These are phyloP conservation scores for Pisolithus albus DNA, from an alignment of 768 basidiomycete species.

Conservation along the genomic window DNA sequence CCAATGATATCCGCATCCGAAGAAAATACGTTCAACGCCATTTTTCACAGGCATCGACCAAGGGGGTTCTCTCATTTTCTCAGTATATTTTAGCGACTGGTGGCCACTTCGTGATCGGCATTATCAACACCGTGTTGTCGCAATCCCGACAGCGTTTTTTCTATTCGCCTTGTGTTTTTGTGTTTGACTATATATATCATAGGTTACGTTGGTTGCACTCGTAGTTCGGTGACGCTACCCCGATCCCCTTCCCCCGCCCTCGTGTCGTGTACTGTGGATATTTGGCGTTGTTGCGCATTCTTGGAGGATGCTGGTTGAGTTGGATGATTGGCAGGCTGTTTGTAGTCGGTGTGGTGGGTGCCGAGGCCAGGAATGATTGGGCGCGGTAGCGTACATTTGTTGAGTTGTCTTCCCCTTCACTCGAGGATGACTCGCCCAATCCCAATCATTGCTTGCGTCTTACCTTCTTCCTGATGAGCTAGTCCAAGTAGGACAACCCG, in stretches of 20 bases:
- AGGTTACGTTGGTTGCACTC: slow-evolving; percentile 18
- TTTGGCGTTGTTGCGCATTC: slow-evolving; percentile 4
- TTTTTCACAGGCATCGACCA: not conserved
- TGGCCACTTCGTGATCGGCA: slow-evolving; percentile 5
- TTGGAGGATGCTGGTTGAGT: slow-evolving; percentile 8
- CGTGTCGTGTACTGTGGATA: slow-evolving; percentile 11
- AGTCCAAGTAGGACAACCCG: too few relatives aligned
- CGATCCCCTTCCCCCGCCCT: slow-evolving; percentile 6
- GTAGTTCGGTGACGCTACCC: slow-evolving; percentile 10
- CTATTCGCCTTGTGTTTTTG: slow-evolving; percentile 14
- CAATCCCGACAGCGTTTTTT: slow-evolving; percentile 5
- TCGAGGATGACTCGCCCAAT: not conserved
- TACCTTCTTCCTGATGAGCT: not conserved
- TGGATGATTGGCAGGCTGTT: slow-evolving; percentile 9
- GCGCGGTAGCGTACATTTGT: slow-evolving; percentile 3
- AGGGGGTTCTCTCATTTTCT: slow-evolving; percentile 6
- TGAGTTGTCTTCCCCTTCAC: not conserved
- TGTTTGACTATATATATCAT: slow-evolving; percentile 27
- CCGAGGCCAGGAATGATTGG: slow-evolving; percentile 5
- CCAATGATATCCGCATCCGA: not conserved
- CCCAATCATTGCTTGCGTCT: not conserved
- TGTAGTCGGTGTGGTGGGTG: slow-evolving; percentile 5
- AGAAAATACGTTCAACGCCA: not conserved
- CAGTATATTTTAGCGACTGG: not conserved
- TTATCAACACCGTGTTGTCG: slow-evolving; percentile 2